Evolutionary conservation across 306 rosid genomes (phyloP).

Genomic region (Cicer chorassanicum): DNA sequence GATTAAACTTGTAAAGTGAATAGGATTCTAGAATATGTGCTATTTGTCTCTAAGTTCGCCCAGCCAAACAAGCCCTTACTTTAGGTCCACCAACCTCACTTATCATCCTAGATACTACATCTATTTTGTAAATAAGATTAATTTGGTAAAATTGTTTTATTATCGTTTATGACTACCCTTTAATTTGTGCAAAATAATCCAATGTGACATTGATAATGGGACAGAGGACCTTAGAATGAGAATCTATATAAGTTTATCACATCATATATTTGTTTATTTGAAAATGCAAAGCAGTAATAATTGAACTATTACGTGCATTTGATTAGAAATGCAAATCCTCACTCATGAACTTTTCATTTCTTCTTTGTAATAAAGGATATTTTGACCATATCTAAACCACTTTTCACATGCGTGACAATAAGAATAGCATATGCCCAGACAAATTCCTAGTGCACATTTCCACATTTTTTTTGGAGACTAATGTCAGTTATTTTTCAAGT

Average conservation of each 20-base stretch:
- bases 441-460: conserved; percentile 44
- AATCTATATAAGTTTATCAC: conserved; percentile 26
- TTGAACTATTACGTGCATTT: conserved; percentile 40
- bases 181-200: no score
- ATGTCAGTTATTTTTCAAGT: conserved; percentile 28
- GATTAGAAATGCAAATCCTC: conserved; percentile 36
- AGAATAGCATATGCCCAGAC: conserved; percentile 22
- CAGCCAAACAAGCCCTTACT: not conserved
- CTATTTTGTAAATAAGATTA: no score
- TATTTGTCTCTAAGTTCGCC: not conserved
- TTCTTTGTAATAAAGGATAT: conserved; percentile 42
- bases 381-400: conserved; percentile 45
- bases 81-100: conserved; percentile 9
- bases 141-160: no score
- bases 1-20: conserved; percentile 33
- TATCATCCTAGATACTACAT: not conserved
- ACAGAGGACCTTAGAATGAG: conserved; percentile 27
- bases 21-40: conserved; percentile 39
- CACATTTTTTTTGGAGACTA: conserved; percentile 26
- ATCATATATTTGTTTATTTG: no score
- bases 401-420: conserved; percentile 11
- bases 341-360: conserved; percentile 33
- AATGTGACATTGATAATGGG: not conserved
- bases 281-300: conserved; percentile 18
- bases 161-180: no score